phyloP scores from a whole-genome alignment of 2,329 filamentous ascomycete species.

The Rosellinia necatrix region DNA sequence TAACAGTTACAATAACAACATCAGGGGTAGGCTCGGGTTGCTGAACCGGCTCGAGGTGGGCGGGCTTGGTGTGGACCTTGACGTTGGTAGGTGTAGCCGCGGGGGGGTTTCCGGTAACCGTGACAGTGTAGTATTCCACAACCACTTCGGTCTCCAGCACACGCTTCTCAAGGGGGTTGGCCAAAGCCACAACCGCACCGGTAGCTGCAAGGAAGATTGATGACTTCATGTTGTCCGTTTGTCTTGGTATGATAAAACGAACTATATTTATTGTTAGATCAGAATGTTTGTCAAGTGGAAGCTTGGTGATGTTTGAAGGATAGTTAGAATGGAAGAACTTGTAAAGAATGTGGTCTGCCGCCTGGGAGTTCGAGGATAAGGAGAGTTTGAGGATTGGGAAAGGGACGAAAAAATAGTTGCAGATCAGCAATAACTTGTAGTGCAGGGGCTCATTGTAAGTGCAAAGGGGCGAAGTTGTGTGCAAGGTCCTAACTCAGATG shows the following conservation, averaged over 20 bases:
- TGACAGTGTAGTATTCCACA: conserved; percentile 40
- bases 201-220: conserved; percentile 43
- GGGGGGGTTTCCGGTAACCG: conserved; percentile 41
- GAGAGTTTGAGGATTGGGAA: neutral
- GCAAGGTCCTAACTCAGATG: neutral
- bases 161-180: conserved; percentile 42
- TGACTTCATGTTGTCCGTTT: conserved; percentile 46
- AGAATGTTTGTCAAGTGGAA: neutral
- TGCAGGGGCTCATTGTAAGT: conserved; percentile 3
- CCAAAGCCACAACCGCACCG: conserved; percentile 42
- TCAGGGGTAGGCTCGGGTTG: conserved; percentile 11
- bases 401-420: neutral
- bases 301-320: conserved; percentile 2
- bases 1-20: conserved; percentile 32
- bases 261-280: conserved; percentile 21
- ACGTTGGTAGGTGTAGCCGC: conserved; percentile 21
- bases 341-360: conserved; percentile 20
- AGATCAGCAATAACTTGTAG: conserved; percentile 11
- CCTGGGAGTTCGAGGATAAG: neutral
- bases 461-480: neutral
- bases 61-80: conserved; percentile 14
- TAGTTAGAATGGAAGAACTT: conserved; percentile 14
- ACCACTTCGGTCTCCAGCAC: conserved; percentile 42
- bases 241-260: conserved; percentile 14
- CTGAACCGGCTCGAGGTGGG: conserved; percentile 24